Conservation (phyloP, 2,329 filamentous ascomycete genomes). For the Fusarium lyarnte region DNA sequence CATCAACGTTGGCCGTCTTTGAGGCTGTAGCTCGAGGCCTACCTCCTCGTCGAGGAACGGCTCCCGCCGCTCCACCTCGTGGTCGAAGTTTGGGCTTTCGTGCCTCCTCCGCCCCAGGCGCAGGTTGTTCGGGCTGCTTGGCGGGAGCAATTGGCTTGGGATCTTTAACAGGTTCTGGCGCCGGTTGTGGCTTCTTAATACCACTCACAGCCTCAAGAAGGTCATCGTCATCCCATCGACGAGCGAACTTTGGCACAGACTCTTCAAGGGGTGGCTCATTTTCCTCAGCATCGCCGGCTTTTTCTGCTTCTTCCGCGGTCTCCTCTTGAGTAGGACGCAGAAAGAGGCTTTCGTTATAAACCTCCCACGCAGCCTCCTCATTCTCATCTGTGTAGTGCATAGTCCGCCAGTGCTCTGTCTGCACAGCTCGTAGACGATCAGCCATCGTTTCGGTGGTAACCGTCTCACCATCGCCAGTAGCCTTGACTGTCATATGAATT, state of each 20-base stretch:
- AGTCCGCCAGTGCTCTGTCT: constrained; percentile 83
- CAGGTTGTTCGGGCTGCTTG: constrained; percentile 24
- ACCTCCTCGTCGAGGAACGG: constrained; percentile 43
- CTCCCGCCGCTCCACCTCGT: constrained; percentile 39
- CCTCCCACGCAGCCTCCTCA: constrained; percentile 76
- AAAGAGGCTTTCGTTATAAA: constrained; percentile 77
- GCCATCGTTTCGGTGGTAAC: constrained; percentile 76
- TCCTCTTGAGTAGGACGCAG: constrained; percentile 37
- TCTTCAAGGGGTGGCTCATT: constrained; percentile 46
- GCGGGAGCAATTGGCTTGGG: constrained; percentile 35
- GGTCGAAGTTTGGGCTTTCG: constrained; percentile 42
- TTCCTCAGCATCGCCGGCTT: constrained; percentile 30
- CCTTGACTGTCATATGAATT: constrained; percentile 89
- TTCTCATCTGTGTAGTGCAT: constrained; percentile 87
- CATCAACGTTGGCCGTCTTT: constrained; percentile 24
- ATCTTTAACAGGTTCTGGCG: constrained; percentile 44
- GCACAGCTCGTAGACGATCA: constrained; percentile 78
- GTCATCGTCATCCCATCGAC: constrained; percentile 56
- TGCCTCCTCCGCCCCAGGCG: constrained; percentile 39
- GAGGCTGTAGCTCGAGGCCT: constrained; percentile 40
- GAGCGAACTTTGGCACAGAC: constrained; percentile 51
- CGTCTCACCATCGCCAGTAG: constrained; percentile 72
- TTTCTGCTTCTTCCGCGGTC: constrained; percentile 21
- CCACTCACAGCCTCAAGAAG: constrained; percentile 59
- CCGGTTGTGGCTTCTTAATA: constrained; percentile 51